Conservation (phyloP, 306 rosid species). For the Ceratonia siliqua region DNA sequence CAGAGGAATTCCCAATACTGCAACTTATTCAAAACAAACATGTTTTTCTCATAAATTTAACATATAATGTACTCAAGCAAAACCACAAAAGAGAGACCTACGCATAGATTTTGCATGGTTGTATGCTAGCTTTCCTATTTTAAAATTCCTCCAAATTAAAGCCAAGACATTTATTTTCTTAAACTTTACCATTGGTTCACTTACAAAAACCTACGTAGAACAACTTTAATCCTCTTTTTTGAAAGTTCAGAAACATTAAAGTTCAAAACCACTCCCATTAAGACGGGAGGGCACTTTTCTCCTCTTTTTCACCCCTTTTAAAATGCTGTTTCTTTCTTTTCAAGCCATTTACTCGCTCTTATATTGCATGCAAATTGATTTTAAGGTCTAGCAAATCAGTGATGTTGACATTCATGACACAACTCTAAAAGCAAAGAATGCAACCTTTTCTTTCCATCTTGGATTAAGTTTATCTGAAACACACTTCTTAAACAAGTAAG, state of each 20-base stretch:
- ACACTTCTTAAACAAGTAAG: not conserved
- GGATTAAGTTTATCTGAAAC: not conserved
- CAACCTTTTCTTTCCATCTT: not conserved
- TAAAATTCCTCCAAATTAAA: not conserved
- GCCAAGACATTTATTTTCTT: conserved; percentile 9
- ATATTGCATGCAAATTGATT: no score
- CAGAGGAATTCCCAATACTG: not conserved
- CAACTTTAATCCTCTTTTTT: not conserved
- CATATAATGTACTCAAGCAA: not conserved
- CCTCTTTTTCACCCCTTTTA: no score
- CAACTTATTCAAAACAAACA: not conserved
- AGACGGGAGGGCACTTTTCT: no score
- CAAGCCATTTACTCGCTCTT: no score
- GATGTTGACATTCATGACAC: not conserved
- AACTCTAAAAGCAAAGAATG: not conserved
- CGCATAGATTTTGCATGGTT: not conserved
- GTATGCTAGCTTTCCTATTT: not conserved
- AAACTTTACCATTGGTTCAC: not conserved
- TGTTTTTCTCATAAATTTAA: not conserved
- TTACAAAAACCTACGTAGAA: conserved; percentile 6
- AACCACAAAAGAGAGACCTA: not conserved
- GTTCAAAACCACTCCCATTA: conserved; percentile 18
- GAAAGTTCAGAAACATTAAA: conserved; percentile 21
- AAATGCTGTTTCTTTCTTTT: no score
- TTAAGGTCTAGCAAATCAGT: no score